Evolutionary conservation across 768 basidiomycete species (phyloP).

Genomic region (Tubosaeta sp.): DNA sequence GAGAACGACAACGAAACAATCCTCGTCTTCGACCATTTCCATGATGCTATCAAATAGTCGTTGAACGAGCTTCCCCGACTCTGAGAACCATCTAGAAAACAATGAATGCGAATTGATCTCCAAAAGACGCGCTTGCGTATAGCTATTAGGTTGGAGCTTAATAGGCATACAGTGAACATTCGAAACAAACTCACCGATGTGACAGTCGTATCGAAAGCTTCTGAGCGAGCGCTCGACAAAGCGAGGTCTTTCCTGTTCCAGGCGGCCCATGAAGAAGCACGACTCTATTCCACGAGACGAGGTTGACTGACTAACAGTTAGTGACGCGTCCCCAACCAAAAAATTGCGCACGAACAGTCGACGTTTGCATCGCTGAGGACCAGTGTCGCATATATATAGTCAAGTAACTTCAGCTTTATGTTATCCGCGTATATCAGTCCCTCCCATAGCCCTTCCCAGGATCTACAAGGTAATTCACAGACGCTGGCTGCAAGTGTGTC

Average conservation of each 20-base stretch:
- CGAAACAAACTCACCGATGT: constrained; percentile 51
- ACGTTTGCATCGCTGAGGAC: constrained; percentile 87
- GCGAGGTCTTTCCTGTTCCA: constrained; percentile 94
- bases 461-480: constrained; percentile 78
- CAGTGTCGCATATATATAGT: constrained; percentile 93
- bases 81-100: constrained; percentile 99
- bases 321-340: neutral
- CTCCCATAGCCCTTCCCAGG: constrained; percentile 91
- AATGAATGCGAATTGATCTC: constrained; percentile 99
- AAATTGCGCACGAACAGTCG: constrained; percentile 55
- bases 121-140: constrained; percentile 79
- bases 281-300: constrained; percentile 94
- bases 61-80: constrained; percentile 97
- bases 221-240: constrained; percentile 92
- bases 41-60: constrained; percentile 84
- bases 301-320: constrained; percentile 55
- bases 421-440: constrained; percentile 80
- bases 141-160: constrained; percentile 43
- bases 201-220: constrained; percentile 90
- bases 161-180: neutral
- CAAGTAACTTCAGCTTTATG: constrained; percentile 83
- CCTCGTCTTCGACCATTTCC: constrained; percentile 89
- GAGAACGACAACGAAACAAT: constrained; percentile 86
- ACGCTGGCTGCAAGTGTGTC: constrained; percentile 86
- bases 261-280: constrained; percentile 95